Evolutionary conservation across 768 basidiomycete genomes (phyloP).

Genomic region (Mycena epipterygia): DNA sequence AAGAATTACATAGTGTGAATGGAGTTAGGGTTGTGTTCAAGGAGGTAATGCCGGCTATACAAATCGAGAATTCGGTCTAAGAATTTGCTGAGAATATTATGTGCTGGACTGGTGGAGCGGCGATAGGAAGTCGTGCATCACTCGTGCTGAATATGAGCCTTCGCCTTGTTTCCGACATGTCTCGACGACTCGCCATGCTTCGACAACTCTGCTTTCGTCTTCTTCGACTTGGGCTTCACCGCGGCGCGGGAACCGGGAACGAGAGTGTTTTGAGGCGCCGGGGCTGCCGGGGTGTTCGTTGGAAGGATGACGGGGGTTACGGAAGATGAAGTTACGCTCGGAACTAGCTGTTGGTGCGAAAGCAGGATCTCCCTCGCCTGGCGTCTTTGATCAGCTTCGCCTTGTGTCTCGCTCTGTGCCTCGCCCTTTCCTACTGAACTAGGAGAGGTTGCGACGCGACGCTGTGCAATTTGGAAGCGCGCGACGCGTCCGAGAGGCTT

Average conservation of each 20-base stretch:
- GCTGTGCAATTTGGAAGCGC: conserved; percentile 24
- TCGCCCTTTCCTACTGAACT: not conserved
- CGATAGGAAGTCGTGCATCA: not conserved
- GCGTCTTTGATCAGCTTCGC: no score
- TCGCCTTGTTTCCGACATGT: not conserved
- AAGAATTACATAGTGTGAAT: no score
- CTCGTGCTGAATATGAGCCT: not conserved
- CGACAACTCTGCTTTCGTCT: not conserved
- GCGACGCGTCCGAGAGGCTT: conserved; percentile 24
- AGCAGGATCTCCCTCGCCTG: conserved; percentile 27
- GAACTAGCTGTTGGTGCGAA: conserved; percentile 28
- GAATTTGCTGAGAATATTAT: no score
- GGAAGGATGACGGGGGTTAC: not conserved
- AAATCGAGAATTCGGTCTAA: conserved; percentile 12
- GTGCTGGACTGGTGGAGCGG: not conserved
- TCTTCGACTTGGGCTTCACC: conserved; percentile 1
- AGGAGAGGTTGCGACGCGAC: not conserved
- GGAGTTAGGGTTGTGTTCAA: not conserved
- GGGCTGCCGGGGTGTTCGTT: not conserved
- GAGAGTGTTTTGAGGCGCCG: not conserved
- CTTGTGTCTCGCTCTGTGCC: not conserved
- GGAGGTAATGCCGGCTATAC: not conserved
- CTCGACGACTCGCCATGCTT: not conserved
- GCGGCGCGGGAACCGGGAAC: not conserved
- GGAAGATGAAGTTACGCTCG: not conserved